Conservation (phyloP, 2,329 filamentous ascomycete genomes). For the Reticulascus tulasneorum region DNA sequence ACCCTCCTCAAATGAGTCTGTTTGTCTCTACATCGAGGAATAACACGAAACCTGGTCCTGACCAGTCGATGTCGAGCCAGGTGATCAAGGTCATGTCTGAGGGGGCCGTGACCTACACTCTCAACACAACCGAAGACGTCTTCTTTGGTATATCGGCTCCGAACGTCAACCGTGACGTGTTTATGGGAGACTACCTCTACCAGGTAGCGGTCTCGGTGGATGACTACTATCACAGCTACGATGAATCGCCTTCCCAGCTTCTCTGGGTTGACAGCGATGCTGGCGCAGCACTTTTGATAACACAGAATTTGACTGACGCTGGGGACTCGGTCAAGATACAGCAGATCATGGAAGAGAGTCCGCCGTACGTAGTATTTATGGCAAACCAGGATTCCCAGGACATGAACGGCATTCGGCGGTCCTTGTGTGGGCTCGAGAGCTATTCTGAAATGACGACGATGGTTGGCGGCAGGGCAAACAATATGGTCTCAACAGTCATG, state of each 20-base stretch:
- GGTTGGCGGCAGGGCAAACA: slow-evolving; percentile 44
- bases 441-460: slow-evolving; percentile 61
- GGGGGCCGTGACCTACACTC: slow-evolving; percentile 64
- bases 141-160: slow-evolving; percentile 76
- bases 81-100: slow-evolving; percentile 51
- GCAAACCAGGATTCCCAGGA: slow-evolving; percentile 56
- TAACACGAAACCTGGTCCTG: slow-evolving; percentile 65
- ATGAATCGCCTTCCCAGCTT: slow-evolving; percentile 52
- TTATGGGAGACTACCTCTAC: slow-evolving; percentile 69
- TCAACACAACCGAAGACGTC: slow-evolving; percentile 62
- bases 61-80: slow-evolving; percentile 39
- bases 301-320: slow-evolving; percentile 63
- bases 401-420: slow-evolving; percentile 69
- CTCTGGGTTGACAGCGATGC: slow-evolving; percentile 84
- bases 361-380: slow-evolving; percentile 75
- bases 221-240: slow-evolving; percentile 66
- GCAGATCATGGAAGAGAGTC: slow-evolving; percentile 44
- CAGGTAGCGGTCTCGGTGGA: slow-evolving; percentile 81
- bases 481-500: slow-evolving; percentile 57
- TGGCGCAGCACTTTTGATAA: slow-evolving; percentile 72
- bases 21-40: slow-evolving; percentile 66
- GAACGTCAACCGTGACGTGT: slow-evolving; percentile 51
- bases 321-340: slow-evolving; percentile 50
- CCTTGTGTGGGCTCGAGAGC: slow-evolving; percentile 74
- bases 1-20: slow-evolving; percentile 70